A percentile compares a stretch with the other conserved stretches of the same genome.
These are phyloP conservation scores for Boletellus sp. DNA, from an alignment of 768 basidiomycete species.

Conservation along the genomic window DNA sequence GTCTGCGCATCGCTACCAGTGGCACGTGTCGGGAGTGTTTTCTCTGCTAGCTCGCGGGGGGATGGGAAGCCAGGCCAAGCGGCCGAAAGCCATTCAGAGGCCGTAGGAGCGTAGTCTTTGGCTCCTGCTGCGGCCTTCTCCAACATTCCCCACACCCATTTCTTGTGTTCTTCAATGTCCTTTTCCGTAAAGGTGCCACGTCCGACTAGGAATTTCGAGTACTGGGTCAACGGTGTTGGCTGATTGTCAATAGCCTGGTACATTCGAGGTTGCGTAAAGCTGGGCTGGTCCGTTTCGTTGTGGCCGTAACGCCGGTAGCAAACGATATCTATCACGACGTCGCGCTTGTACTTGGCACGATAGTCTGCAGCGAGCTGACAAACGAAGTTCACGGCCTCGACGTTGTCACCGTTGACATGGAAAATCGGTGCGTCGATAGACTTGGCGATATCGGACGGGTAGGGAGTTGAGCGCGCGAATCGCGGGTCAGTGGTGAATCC, in stretches of 20 bases:
- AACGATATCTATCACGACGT: slow-evolving; percentile 97
- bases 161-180: slow-evolving; percentile 97
- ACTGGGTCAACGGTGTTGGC: slow-evolving; percentile 86
- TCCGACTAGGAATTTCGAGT: slow-evolving; percentile 84
- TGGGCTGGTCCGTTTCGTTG: slow-evolving; percentile 98
- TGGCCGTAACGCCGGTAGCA: slow-evolving; percentile 99
- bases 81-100: slow-evolving; percentile 96
- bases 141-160: slow-evolving; percentile 99
- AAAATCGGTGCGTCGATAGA: slow-evolving; percentile 98
- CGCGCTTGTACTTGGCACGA: slow-evolving; percentile 97
- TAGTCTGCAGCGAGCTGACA: slow-evolving; percentile 98
- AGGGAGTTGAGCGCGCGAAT: slow-evolving; percentile 95
- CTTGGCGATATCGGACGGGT: slow-evolving; percentile 97
- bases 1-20: slow-evolving; percentile 78
- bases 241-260: slow-evolving; percentile 96
- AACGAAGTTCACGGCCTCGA: slow-evolving; percentile 97
- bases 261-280: slow-evolving; percentile 98
- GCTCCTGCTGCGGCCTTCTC: slow-evolving; percentile 92
- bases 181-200: slow-evolving; percentile 93
- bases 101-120: slow-evolving; percentile 93
- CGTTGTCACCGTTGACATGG: slow-evolving; percentile 99
- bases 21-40: slow-evolving; percentile 82
- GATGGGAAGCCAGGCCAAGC: slow-evolving; percentile 99
- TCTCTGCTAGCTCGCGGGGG: slow-evolving; percentile 90
- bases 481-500: slow-evolving; percentile 99